Evolutionary conservation across 176 grass and related monocot species (phyloP), one percentile per base, ranked within the genome.

Genomic region (Oryza meyeriana): DNA sequence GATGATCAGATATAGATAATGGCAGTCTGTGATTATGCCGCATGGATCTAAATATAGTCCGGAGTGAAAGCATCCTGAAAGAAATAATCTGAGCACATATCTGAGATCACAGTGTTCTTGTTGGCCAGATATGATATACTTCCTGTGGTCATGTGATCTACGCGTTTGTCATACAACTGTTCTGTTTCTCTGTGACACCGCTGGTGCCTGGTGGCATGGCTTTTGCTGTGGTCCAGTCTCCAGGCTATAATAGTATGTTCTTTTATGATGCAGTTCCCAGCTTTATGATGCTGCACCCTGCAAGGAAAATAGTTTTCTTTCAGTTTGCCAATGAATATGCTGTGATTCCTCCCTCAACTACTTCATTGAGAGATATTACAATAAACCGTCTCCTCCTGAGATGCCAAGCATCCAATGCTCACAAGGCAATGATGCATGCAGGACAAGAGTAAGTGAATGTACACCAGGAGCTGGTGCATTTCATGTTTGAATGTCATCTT

Each of bases 121-220:
- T 61, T 78, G 68, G 57, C 72, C 86, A 78, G 80, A 72, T 75
- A 61, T 64, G 74, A 72, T 75, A 61, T 64, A 66, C 70, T 68
- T 58, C 68, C 33, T 76, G 62, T 29, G 61, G 35, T 71, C 58
- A 83, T 78, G 86, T 29, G 80, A 77, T 66, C 22, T 81, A n/a
- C 38, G 34, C 12, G 7, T n/a, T 45, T 73, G 45, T 81, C 66
- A 64, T 72, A 10, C 55, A 78, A 36, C 72, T 31, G 31, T 59
- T 88, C 42, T 79, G 44, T 72, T 88, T 71, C 38, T 11, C 22
- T 31, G 58, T 39, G 74, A 30, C 80, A 39, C 26, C 39, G 81
- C 31, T 42, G 5, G 39, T 45, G 41, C 29, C 64, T 33, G 5
- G 39, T 61, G 57, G 47, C 64, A 63, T 58, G 74, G 80, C 29